These are phyloP conservation scores for Fraxinus greggii DNA, from an alignment of 305 asterid species.

Conservation along the genomic window DNA sequence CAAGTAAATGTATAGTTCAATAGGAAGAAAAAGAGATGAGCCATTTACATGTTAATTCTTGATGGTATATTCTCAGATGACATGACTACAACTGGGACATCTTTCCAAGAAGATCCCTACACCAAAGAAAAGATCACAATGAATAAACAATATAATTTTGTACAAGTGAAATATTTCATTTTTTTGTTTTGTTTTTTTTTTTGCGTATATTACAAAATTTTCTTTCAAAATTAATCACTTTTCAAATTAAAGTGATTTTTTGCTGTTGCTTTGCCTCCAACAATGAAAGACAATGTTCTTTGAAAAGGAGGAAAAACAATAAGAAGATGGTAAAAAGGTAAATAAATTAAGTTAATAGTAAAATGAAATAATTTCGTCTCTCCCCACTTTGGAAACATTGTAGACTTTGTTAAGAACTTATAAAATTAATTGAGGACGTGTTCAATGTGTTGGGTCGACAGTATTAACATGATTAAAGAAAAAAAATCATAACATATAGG, in stretches of 20 bases:
- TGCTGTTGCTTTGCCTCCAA: background rate
- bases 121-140: background rate
- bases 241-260: background rate
- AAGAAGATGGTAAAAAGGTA: background rate
- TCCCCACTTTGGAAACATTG: background rate
- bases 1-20: background rate
- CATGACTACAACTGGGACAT: slow-evolving; percentile 64
- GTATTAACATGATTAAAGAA: background rate
- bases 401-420: background rate
- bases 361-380: background rate
- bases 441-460: background rate
- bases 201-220: background rate
- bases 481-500: background rate
- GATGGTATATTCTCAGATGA: slow-evolving; percentile 64
- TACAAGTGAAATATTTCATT: background rate
- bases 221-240: background rate
- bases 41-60: slow-evolving; percentile 49
- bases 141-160: slow-evolving; percentile 1
- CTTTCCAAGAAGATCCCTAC: slow-evolving; percentile 54
- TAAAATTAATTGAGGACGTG: background rate
- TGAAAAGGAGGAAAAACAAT: background rate
- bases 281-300: background rate
- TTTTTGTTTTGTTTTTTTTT: background rate
- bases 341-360: background rate
- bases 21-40: background rate